Conservation (phyloP, 495 filamentous ascomycete species). For the Lasiosphaeria hispida region DNA sequence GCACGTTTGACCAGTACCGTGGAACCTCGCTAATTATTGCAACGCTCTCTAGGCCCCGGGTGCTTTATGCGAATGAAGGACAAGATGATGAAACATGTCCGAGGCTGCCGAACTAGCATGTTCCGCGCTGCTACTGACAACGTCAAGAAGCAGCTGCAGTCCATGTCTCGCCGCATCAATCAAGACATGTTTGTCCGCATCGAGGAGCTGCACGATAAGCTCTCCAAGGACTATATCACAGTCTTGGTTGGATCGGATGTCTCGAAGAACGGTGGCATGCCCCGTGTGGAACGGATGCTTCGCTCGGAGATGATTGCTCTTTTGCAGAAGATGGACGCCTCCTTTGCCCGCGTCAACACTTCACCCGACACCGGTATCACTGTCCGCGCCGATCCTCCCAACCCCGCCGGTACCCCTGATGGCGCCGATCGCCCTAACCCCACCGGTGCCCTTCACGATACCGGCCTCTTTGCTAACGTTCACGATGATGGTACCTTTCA, state of each 20-base stretch:
- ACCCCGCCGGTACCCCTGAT: no score
- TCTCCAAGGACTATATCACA: neutral
- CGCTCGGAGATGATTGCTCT: neutral
- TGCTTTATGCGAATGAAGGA: conserved; percentile 55
- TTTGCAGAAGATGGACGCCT: neutral
- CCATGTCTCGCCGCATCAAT: neutral
- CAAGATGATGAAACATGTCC: conserved; percentile 52
- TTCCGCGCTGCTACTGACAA: neutral
- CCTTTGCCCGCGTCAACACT: no score
- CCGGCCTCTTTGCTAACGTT: no score
- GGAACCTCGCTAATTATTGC: conserved; percentile 2
- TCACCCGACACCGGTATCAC: no score
- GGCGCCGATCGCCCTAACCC: no score
- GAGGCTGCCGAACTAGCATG: conserved; percentile 1
- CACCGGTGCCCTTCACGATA: no score
- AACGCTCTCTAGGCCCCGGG: conserved; percentile 34
- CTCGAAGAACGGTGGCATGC: neutral
- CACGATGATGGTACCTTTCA: no score
- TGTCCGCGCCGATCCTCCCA: no score
- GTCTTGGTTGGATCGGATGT: neutral
- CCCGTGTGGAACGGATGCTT: neutral
- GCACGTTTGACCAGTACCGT: neutral
- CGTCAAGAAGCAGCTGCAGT: neutral
- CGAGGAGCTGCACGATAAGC: neutral
- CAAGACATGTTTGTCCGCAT: neutral